phyloP scores from a whole-genome alignment of 2,329 filamentous ascomycete species.

The Drechslerella stenobrocha region DNA sequence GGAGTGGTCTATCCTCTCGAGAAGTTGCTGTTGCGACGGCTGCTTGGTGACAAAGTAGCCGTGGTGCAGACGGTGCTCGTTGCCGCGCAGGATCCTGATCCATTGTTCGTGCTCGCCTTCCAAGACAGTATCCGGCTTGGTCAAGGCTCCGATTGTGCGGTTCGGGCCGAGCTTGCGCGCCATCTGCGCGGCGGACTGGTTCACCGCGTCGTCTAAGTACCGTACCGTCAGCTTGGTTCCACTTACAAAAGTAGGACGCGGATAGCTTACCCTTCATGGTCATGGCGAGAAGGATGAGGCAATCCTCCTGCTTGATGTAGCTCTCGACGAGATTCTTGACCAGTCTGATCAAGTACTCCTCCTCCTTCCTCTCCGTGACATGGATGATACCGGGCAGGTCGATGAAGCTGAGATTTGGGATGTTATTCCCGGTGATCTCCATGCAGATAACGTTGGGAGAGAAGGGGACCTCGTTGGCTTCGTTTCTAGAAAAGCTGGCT shows the following conservation, averaged over 20 bases:
- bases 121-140: conserved; percentile 52
- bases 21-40: conserved; percentile 51
- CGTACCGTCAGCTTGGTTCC: conserved; percentile 14
- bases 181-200: conserved; percentile 52
- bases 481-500: conserved; percentile 9
- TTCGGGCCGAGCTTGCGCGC: conserved; percentile 51
- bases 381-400: conserved; percentile 53
- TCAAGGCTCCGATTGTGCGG: conserved; percentile 52
- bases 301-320: conserved; percentile 52
- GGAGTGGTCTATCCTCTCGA: conserved; percentile 48
- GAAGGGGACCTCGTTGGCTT: conserved; percentile 51
- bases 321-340: conserved; percentile 51
- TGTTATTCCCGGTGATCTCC: conserved; percentile 51
- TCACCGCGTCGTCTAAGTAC: conserved; percentile 51
- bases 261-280: conserved; percentile 51
- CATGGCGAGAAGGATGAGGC: conserved; percentile 52
- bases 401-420: conserved; percentile 53
- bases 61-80: conserved; percentile 51
- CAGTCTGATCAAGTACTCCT: conserved; percentile 52
- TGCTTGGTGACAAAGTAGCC: conserved; percentile 53
- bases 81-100: conserved; percentile 52
- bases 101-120: conserved; percentile 51
- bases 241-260: background rate
- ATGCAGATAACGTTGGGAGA: conserved; percentile 53
- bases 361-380: conserved; percentile 51